These are phyloP conservation scores for Rhodamnia argentea DNA, from an alignment of 345 rosid genomes.

Conservation along the genomic window DNA sequence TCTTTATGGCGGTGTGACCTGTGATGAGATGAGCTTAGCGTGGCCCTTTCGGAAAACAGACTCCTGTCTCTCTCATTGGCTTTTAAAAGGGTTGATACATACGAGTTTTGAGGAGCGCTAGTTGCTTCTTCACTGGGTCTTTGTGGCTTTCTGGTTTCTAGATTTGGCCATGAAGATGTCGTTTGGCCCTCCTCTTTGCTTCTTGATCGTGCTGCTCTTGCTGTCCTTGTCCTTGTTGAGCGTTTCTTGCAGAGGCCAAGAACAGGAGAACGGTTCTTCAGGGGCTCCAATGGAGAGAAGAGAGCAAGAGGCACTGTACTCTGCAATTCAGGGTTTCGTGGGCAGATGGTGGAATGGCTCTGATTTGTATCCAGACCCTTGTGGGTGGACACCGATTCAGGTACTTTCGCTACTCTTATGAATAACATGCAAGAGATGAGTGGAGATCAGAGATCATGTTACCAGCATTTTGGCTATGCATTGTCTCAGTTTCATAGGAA, in stretches of 20 bases:
- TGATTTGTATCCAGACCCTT: slow-evolving; percentile 36
- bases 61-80: not conserved
- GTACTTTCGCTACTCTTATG: not conserved
- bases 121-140: not conserved
- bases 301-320: slow-evolving; percentile 21
- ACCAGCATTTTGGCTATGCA: not conserved
- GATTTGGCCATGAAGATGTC: not conserved
- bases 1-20: not conserved
- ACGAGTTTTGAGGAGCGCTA: not conserved
- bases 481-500: not conserved
- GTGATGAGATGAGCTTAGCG: not conserved
- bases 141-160: not conserved
- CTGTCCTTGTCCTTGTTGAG: not conserved
- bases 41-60: not conserved
- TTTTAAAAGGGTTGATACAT: not conserved
- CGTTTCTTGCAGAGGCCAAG: not conserved
- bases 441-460: not conserved
- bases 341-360: slow-evolving; percentile 33
- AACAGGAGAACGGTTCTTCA: not conserved
- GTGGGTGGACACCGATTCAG: slow-evolving; percentile 31
- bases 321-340: slow-evolving; percentile 26
- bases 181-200: not conserved
- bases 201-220: not conserved
- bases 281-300: slow-evolving; percentile 15
- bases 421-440: not conserved